A percentile compares a stretch with the other conserved stretches of the same genome.
Conservation (phyloP, 306 rosid species). For the Begonia peltatifolia region DNA sequence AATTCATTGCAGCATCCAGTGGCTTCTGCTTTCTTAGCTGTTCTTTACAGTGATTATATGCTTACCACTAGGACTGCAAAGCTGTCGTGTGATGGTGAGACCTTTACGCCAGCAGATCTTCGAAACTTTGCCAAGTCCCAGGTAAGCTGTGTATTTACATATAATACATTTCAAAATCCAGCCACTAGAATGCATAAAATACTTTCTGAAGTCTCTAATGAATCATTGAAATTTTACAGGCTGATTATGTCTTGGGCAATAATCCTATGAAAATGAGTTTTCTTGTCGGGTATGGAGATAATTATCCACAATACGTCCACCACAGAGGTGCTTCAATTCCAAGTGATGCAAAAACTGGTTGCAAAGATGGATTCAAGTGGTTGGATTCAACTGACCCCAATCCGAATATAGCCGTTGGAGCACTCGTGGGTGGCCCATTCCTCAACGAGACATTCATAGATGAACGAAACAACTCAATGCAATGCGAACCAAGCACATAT, state of each 20-base stretch:
- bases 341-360: constrained; percentile 27
- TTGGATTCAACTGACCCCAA: constrained; percentile 56
- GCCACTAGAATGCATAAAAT: background rate
- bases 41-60: constrained; percentile 88
- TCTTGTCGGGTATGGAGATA: constrained; percentile 79
- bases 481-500: constrained; percentile 86
- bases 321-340: constrained; percentile 99
- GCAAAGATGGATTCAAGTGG: constrained; percentile 72
- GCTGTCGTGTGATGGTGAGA: constrained; percentile 39
- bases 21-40: constrained; percentile 89
- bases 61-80: constrained; percentile 51
- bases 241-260: constrained; percentile 77
- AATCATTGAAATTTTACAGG: constrained; percentile 30
- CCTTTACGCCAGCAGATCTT: constrained; percentile 55
- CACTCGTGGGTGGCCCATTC: constrained; percentile 94
- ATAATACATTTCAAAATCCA: background rate
- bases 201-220: constrained; percentile 3
- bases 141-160: constrained; percentile 25
- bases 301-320: constrained; percentile 75
- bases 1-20: constrained; percentile 89
- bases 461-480: constrained; percentile 72
- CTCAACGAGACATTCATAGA: constrained; percentile 59
- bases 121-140: constrained; percentile 68
- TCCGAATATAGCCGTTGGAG: constrained; percentile 84
- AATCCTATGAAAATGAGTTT: constrained; percentile 77